Percentiles rank a stretch among this genome's conserved stretches.
Conservation (phyloP, 306 rosid genomes). For the Vigna mungo region DNA sequence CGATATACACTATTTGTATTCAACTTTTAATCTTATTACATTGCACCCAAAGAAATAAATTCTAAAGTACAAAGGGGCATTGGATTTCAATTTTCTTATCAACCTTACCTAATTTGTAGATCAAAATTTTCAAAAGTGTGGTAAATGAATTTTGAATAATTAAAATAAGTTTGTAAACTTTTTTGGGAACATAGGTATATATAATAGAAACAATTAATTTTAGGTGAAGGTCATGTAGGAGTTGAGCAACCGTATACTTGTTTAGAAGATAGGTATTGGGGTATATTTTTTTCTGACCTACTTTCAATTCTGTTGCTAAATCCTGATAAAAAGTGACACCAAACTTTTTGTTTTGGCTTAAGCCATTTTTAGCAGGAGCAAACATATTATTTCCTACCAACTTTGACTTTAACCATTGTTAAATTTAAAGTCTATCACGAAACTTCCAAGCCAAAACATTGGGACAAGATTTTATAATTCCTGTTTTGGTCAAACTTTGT, state of each 20-base stretch:
- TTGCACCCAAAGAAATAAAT: constrained; percentile 8
- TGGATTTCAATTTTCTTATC: constrained; percentile 39
- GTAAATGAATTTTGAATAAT: constrained; percentile 13
- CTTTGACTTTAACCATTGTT: constrained; percentile 38
- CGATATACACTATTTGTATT: too few relatives aligned
- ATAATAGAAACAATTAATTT: not conserved
- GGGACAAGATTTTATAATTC: too few relatives aligned
- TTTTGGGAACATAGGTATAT: not conserved
- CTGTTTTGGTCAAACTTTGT: too few relatives aligned
- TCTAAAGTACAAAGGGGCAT: not conserved
- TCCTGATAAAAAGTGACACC: constrained; percentile 6
- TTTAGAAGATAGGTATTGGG: constrained; percentile 20
- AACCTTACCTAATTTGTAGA: constrained; percentile 46
- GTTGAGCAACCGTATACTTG: constrained; percentile 43
- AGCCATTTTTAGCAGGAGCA: constrained; percentile 15
- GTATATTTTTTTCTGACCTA: constrained; percentile 40
- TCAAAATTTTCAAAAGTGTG: constrained; percentile 5
- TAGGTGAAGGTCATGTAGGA: not conserved
- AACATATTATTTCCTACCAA: constrained; percentile 38
- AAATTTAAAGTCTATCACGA: not conserved
- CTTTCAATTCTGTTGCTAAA: constrained; percentile 30
- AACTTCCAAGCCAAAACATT: not conserved
- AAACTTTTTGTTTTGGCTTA: constrained; percentile 11
- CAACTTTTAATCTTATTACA: not conserved
- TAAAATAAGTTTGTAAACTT: not conserved